These are phyloP conservation scores for Serendipita indica DNA, from an alignment of 768 basidiomycete species.

Conservation along the genomic window DNA sequence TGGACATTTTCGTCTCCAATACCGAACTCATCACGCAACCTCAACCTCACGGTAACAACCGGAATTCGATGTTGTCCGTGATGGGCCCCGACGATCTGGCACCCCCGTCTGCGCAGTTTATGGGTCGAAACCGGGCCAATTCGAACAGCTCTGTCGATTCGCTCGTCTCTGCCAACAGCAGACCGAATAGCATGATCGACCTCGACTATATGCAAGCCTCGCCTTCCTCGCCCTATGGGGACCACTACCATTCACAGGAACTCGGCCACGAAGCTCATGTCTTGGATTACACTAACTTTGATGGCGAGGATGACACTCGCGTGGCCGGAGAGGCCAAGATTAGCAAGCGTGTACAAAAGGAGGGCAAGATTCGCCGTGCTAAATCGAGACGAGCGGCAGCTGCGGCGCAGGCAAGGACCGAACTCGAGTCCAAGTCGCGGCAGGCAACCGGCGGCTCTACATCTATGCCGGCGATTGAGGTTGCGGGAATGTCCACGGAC, in stretches of 20 bases:
- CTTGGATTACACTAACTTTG: constrained; percentile 61
- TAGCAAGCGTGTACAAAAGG: constrained; percentile 37
- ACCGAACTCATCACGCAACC: constrained; percentile 22
- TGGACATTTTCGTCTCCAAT: constrained; percentile 65
- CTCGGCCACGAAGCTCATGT: constrained; percentile 34
- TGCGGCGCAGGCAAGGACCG: constrained; percentile 12
- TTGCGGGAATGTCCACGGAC: background rate
- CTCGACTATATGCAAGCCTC: constrained; percentile 9
- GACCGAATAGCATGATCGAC: constrained; percentile 15
- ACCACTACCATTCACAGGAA: constrained; percentile 10
- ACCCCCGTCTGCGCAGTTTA: constrained; percentile 25
- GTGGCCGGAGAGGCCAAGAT: constrained; percentile 43
- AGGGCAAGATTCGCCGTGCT: constrained; percentile 45
- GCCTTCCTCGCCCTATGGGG: background rate
- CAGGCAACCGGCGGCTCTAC: background rate
- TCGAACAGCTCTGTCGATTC: constrained; percentile 15
- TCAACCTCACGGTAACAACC: constrained; percentile 10
- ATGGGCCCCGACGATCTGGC: constrained; percentile 21
- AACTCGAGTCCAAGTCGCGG: constrained; percentile 13
- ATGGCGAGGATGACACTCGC: constrained; percentile 51
- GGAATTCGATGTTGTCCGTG: constrained; percentile 1
- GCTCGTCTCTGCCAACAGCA: constrained; percentile 11
- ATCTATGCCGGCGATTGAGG: background rate
- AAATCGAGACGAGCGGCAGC: constrained; percentile 24
- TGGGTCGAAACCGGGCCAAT: constrained; percentile 8